These are phyloP conservation scores for Saccharomyces cerevisiae DNA, from an alignment of 805 yeast genomes.

Conservation along the genomic window DNA sequence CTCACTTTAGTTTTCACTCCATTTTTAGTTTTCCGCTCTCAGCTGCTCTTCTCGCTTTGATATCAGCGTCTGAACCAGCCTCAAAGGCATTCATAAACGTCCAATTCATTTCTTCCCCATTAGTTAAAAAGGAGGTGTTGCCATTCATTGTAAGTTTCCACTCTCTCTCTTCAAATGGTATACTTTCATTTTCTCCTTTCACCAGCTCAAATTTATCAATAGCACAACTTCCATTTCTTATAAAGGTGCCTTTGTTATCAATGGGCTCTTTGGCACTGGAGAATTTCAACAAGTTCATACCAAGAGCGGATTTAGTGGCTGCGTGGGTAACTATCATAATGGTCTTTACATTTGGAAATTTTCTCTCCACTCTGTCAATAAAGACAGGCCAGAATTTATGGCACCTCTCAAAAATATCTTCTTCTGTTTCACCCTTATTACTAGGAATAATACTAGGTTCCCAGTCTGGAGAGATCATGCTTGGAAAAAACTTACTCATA, in stretches of 20 bases:
- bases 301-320: conserved; percentile 80
- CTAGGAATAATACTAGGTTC: conserved; percentile 52
- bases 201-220: conserved; percentile 47
- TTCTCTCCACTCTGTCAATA: conserved; percentile 45
- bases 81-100: conserved; percentile 65
- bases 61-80: conserved; percentile 82
- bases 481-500: conserved; percentile 46
- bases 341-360: conserved; percentile 49
- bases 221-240: conserved; percentile 77
- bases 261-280: conserved; percentile 43
- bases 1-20: neutral
- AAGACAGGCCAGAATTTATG: conserved; percentile 44
- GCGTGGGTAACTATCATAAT: conserved; percentile 79
- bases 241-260: conserved; percentile 36
- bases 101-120: conserved; percentile 94
- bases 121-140: conserved; percentile 51
- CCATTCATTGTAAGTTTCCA: conserved; percentile 69
- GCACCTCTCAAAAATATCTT: conserved; percentile 56
- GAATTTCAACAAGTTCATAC: conserved; percentile 60
- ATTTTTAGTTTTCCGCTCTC: neutral
- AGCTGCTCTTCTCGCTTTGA: conserved; percentile 41
- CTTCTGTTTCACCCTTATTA: conserved; percentile 60
- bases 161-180: conserved; percentile 17
- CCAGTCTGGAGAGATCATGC: conserved; percentile 39
- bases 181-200: conserved; percentile 5